A percentile compares a stretch with the other conserved stretches of the same genome.
These are phyloP conservation scores for Penicillium sp. DNA, from an alignment of 2,329 filamentous ascomycete genomes.

Conservation along the genomic window DNA sequence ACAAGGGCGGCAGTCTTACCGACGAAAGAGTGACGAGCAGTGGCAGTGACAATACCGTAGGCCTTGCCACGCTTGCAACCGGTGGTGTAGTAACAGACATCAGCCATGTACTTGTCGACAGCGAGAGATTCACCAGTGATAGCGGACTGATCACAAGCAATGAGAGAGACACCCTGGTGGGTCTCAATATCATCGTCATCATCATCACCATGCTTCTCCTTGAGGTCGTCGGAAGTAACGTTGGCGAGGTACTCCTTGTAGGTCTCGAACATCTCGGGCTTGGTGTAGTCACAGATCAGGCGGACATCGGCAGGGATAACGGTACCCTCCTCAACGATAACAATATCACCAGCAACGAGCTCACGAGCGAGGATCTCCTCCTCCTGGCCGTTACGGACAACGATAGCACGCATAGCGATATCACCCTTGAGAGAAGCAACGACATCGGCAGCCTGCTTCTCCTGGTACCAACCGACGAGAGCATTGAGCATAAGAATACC, in stretches of 20 bases:
- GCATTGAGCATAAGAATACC: conserved; percentile 74
- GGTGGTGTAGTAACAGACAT: conserved; percentile 73
- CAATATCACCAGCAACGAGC: conserved; percentile 73
- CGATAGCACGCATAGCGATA: conserved; percentile 70
- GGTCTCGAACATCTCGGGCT: conserved; percentile 64
- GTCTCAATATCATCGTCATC: conserved; percentile 57
- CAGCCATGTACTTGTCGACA: conserved; percentile 62
- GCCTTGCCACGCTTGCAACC: conserved; percentile 79
- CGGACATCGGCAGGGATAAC: conserved; percentile 68
- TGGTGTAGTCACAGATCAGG: conserved; percentile 70
- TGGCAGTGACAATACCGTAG: conserved; percentile 65
- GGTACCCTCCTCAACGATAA: conserved; percentile 69
- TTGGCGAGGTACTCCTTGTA: conserved; percentile 65
- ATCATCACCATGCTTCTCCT: conserved; percentile 58
- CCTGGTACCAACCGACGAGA: conserved; percentile 75
- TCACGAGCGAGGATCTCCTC: conserved; percentile 68
- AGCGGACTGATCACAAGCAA: conserved; percentile 74
- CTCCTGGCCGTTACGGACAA: conserved; percentile 66
- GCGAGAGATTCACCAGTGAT: conserved; percentile 79
- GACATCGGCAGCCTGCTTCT: conserved; percentile 76
- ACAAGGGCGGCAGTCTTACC: conserved; percentile 72
- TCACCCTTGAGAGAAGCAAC: conserved; percentile 73
- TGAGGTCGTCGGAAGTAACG: conserved; percentile 59
- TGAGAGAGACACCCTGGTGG: conserved; percentile 62
- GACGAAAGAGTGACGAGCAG: conserved; percentile 71